phyloP scores from a whole-genome alignment of 192 early-diverging fungal genomes.

The Backusella mclennaniae region DNA sequence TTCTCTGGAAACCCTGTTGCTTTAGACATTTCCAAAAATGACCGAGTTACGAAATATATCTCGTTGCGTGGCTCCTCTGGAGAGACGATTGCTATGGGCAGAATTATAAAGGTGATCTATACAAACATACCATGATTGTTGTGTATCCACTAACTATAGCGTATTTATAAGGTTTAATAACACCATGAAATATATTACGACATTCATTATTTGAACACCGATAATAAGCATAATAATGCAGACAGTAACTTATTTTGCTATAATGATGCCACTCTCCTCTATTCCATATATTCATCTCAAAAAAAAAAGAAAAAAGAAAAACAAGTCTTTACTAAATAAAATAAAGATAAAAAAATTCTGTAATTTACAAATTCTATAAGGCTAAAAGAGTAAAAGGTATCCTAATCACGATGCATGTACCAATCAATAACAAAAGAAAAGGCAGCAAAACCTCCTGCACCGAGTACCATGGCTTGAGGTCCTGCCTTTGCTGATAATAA shows the following conservation, averaged over 20 bases:
- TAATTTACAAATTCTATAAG: conserved; percentile 5
- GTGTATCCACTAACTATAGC: not conserved
- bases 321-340: not conserved
- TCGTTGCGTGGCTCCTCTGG: not conserved
- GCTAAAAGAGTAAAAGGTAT: not conserved
- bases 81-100: not conserved
- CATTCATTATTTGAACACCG: not conserved
- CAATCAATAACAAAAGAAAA: conserved; percentile 93
- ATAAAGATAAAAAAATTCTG: not conserved
- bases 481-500: conserved; percentile 74
- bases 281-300: not conserved
- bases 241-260: not conserved
- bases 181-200: not conserved
- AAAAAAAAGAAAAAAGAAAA: not conserved
- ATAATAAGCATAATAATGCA: not conserved
- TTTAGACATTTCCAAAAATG: conserved; percentile 78
- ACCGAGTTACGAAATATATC: conserved; percentile 23
- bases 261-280: not conserved
- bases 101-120: not conserved
- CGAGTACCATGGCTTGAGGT: conserved; percentile 69
- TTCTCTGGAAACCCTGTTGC: conserved; percentile 71
- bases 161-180: not conserved
- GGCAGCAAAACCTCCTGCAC: conserved; percentile 92
- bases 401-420: conserved; percentile 68
- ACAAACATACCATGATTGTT: not conserved